Base-by-base conservation (phyloP, 345 rosid species). In the Salix arbutifolia region DNA sequence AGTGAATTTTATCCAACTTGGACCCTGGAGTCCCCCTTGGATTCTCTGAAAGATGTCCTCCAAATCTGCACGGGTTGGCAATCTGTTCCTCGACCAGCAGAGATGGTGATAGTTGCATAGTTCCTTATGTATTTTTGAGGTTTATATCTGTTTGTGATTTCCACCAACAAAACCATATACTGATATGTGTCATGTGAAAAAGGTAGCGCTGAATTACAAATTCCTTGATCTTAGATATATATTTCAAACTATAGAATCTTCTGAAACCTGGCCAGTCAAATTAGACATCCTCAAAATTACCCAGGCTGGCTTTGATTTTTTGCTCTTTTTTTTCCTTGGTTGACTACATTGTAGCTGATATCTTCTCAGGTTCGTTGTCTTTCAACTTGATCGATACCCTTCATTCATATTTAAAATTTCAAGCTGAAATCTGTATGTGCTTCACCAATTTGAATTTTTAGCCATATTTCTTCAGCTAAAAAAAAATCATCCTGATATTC, bases 11-110 rank as follows among this genome's bases (percentile, higher is more conserved):
- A 88, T 74, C 84, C 87, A 42, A 86, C 86, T 14, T 87, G 93
- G 89, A 87, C 93, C 6, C 73, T 84, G 35, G 93, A 91, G 77
- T 81, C 84, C 28, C 81, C 90, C 61, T 78, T 46, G 52, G 71
- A 88, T 76, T 84, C 90, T 79, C 75, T 91, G 72, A 91, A 87
- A 78, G 85, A 76, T 8, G 72, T 89, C 61, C 77, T 91, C 70
- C 82, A 78, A 74, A 84, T 88, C 62, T 88, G 90, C 79, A 77
- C 89, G 1, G 96, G 93, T 77, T 89, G 93, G 91, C 93, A 89
- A 83, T 79, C 93, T 35, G 37, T 85, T 79, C 71, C 93, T 73
- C 69, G 78, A 72, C 89, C 85, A 73, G 71, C 76, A 69, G 86
- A 87, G 37, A 72, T 60, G 68, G 79, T 74, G 66, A 65, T 76